A percentile compares a stretch with the other conserved stretches of the same genome.
Conservation (phyloP, 352 stramenopile species). For the Phytophthora sp. region DNA sequence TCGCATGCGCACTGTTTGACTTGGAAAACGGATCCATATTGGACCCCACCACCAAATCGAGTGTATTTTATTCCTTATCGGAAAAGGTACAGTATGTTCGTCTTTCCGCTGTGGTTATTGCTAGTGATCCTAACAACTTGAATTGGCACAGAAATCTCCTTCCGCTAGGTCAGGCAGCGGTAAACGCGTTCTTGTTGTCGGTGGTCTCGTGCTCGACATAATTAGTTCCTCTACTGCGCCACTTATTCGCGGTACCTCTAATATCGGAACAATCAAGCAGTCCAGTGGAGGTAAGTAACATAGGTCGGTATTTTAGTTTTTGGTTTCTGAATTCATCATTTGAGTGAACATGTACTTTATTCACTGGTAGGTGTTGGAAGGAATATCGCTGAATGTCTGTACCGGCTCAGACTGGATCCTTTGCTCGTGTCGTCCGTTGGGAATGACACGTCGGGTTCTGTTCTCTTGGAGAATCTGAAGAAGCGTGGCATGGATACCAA, state of each 20-base stretch:
- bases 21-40: slow-evolving; percentile 44
- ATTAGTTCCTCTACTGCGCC: slow-evolving; percentile 73
- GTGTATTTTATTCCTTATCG: slow-evolving; percentile 50
- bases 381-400: slow-evolving; percentile 92
- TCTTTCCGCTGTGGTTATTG: background rate
- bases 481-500: slow-evolving; percentile 64
- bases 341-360: background rate
- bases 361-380: slow-evolving; percentile 81
- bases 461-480: slow-evolving; percentile 76
- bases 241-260: slow-evolving; percentile 85
- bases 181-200: slow-evolving; percentile 82
- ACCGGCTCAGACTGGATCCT: slow-evolving; percentile 66
- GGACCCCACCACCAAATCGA: slow-evolving; percentile 10
- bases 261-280: slow-evolving; percentile 86
- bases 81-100: slow-evolving; percentile 47
- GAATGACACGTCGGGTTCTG: slow-evolving; percentile 69
- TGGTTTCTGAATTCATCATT: background rate
- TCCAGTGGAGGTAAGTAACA: slow-evolving; percentile 69
- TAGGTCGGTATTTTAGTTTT: background rate
- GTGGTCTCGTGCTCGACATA: slow-evolving; percentile 88
- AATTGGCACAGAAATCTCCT: slow-evolving; percentile 12
- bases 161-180: background rate
- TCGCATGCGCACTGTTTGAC: slow-evolving; percentile 69
- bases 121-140: slow-evolving; percentile 3
- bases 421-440: slow-evolving; percentile 87